These are phyloP conservation scores for Nigrospora osmanthi DNA, from an alignment of 2,329 filamentous ascomycete species.

Conservation along the genomic window DNA sequence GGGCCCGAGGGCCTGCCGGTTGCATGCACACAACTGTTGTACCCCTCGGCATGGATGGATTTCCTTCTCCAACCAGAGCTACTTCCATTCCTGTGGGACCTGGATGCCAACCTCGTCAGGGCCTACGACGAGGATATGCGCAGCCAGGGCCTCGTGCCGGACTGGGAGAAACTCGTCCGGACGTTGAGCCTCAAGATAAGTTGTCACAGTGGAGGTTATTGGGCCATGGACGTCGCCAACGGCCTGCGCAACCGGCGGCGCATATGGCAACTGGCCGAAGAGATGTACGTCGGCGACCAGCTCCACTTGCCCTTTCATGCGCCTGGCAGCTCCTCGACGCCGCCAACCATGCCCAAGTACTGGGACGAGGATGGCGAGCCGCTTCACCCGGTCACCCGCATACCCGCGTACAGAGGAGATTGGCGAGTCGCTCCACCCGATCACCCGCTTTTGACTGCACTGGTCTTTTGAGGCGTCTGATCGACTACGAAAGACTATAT, in stretches of 20 bases:
- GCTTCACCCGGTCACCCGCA: conserved; percentile 5
- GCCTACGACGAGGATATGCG: conserved; percentile 1
- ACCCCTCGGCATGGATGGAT: conserved; percentile 10
- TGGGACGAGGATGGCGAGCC: conserved; percentile 9
- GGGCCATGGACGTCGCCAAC: conserved; percentile 4
- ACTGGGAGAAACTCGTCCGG: conserved; percentile 13
- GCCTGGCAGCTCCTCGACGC: too few relatives aligned
- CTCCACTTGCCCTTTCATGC: too few relatives aligned
- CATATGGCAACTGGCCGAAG: conserved; percentile 12
- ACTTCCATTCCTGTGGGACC: conserved; percentile 9
- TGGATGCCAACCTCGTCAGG: conserved; percentile 4
- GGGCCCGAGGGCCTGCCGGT: conserved; percentile 3
- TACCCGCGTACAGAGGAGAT: too few relatives aligned
- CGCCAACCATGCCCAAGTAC: conserved; percentile 9
- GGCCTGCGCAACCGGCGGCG: conserved; percentile 11
- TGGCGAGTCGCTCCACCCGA: too few relatives aligned
- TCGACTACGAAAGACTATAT: too few relatives aligned
- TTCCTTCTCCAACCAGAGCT: conserved; percentile 7
- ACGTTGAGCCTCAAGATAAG: conserved; percentile 8
- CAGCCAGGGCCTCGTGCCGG: background rate
- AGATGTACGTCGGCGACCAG: conserved; percentile 13
- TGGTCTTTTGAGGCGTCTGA: too few relatives aligned
- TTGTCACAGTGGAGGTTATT: conserved; percentile 1
- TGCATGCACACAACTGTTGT: conserved; percentile 8
- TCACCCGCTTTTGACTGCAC: too few relatives aligned